phyloP scores from a whole-genome alignment of 257 asterid species.

The Leptodermis oblonga region DNA sequence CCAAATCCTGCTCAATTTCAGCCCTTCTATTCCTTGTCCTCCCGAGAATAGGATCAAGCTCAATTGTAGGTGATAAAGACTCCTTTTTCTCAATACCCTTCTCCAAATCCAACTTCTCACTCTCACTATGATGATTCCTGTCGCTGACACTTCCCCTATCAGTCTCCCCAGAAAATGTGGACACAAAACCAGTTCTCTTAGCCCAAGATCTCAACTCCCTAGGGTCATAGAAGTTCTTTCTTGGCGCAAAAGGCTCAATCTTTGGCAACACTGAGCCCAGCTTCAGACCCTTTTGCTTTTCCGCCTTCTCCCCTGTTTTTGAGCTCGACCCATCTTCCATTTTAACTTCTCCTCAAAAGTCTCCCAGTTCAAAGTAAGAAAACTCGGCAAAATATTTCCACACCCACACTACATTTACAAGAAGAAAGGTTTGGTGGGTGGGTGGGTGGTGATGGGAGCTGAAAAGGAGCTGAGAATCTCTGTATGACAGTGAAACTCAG shows the following conservation, averaged over 20 bases:
- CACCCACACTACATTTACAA: conserved; percentile 4
- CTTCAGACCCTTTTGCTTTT: conserved; percentile 41
- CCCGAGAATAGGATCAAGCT: conserved; percentile 81
- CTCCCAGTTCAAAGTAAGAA: conserved; percentile 16
- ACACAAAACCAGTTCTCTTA: conserved; percentile 88
- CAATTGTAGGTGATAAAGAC: conserved; percentile 69
- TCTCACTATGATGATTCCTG: conserved; percentile 30
- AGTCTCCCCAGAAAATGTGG: conserved; percentile 72
- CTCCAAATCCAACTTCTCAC: conserved; percentile 57
- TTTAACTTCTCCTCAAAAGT: conserved; percentile 35
- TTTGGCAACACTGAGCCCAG: conserved; percentile 49
- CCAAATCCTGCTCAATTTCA: conserved; percentile 59
- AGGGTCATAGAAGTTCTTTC: conserved; percentile 60
- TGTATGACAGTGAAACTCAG: too few relatives aligned
- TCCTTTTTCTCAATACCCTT: conserved; percentile 53
- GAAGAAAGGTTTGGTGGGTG: conserved; percentile 9
- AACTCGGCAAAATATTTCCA: conserved; percentile 10
- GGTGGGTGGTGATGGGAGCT: background rate
- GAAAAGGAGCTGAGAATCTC: background rate
- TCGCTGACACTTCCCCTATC: conserved; percentile 44
- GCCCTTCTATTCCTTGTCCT: conserved; percentile 56
- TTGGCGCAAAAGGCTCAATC: conserved; percentile 76
- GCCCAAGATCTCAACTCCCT: conserved; percentile 97
- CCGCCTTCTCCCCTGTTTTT: conserved; percentile 37
- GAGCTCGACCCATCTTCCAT: conserved; percentile 79